Conservation (phyloP, 305 asterid genomes). For the Rubia peregrina region DNA sequence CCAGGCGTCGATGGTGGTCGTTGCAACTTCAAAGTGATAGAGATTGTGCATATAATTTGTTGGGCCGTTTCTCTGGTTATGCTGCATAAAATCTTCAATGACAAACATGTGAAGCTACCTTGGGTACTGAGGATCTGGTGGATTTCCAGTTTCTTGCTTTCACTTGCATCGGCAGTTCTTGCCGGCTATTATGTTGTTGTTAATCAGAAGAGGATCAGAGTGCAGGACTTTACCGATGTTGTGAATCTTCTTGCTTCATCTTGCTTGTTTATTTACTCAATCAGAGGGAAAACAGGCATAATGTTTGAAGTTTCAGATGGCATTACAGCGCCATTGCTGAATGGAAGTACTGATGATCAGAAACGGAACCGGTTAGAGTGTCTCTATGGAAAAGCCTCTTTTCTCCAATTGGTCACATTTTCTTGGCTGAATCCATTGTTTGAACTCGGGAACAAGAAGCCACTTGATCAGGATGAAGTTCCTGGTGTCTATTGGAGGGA, state of each 20-base stretch:
- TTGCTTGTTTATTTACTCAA: slow-evolving; percentile 41
- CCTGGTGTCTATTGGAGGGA: slow-evolving; percentile 68
- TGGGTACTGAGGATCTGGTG: slow-evolving; percentile 81
- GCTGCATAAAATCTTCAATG: slow-evolving; percentile 30
- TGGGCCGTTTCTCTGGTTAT: slow-evolving; percentile 53
- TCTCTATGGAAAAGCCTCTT: slow-evolving; percentile 61
- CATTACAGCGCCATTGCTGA: slow-evolving; percentile 48
- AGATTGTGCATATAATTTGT: slow-evolving; percentile 50
- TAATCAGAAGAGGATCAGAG: slow-evolving; percentile 22
- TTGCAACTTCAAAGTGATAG: slow-evolving; percentile 38
- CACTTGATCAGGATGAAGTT: slow-evolving; percentile 79
- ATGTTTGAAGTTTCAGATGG: slow-evolving; percentile 23
- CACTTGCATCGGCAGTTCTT: slow-evolving; percentile 39
- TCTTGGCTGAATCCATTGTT: slow-evolving; percentile 92
- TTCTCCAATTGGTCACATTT: slow-evolving; percentile 71
- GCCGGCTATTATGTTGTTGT: slow-evolving; percentile 32
- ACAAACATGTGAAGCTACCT: slow-evolving; percentile 40
- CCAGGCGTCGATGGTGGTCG: slow-evolving; percentile 17
- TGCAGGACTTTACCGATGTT: slow-evolving; percentile 44
- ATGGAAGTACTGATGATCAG: slow-evolving; percentile 37
- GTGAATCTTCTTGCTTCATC: slow-evolving; percentile 46
- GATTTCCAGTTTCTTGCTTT: slow-evolving; percentile 58
- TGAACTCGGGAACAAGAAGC: slow-evolving; percentile 61
- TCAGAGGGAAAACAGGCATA: slow-evolving; percentile 53
- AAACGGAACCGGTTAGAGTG: slow-evolving; percentile 36